Conservation (phyloP, 495 filamentous ascomycete species). For the Podospora fimiseda region DNA sequence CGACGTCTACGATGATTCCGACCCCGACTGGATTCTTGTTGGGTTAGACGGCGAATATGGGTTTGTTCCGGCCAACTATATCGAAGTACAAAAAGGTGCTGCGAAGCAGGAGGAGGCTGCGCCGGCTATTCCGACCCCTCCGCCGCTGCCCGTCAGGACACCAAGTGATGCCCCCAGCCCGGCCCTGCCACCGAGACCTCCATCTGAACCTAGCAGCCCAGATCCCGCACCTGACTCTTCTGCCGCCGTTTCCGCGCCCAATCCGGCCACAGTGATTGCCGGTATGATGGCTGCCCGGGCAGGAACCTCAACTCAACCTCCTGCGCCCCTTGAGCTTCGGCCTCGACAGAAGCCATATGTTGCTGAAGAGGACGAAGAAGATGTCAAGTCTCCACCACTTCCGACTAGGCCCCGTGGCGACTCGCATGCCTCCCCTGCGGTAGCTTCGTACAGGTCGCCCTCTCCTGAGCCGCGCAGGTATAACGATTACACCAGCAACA, state of each 20-base stretch:
- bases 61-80: conserved; percentile 97
- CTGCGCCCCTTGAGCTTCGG: conserved; percentile 20
- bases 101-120: conserved; percentile 22
- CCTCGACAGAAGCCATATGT: conserved; percentile 16
- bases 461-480: conserved; percentile 17
- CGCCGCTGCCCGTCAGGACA: conserved; percentile 26
- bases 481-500: conserved; percentile 17
- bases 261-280: conserved; percentile 66
- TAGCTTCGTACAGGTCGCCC: conserved; percentile 37
- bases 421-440: conserved; percentile 46
- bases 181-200: conserved; percentile 29
- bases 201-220: conserved; percentile 24
- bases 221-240: conserved; percentile 10
- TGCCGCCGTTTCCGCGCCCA: conserved; percentile 50
- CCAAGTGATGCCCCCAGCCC: conserved; percentile 28
- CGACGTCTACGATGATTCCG: conserved; percentile 79
- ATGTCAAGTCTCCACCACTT: conserved; percentile 43
- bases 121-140: conserved; percentile 21
- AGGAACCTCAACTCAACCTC: conserved; percentile 15
- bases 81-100: conserved; percentile 51
- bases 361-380: conserved; percentile 27
- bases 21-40: conserved; percentile 95
- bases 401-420: conserved; percentile 63
- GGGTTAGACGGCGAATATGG: conserved; percentile 81
- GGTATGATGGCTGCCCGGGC: conserved; percentile 58